Evolutionary conservation across 2,329 filamentous ascomycete genomes (phyloP).

Genomic region (Pestalotiopsis sp.): DNA sequence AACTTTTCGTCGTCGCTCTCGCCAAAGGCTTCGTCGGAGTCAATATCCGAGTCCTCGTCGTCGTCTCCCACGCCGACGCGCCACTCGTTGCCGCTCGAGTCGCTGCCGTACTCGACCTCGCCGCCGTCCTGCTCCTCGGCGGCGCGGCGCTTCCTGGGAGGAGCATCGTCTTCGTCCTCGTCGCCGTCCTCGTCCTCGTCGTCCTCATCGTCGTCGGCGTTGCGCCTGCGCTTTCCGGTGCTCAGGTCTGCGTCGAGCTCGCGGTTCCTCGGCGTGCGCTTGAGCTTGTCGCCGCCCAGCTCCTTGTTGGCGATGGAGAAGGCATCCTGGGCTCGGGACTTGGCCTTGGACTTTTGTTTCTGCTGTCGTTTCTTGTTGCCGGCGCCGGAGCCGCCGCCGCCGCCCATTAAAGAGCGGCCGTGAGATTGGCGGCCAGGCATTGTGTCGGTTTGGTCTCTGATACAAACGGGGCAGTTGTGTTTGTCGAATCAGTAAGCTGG

Average conservation of each 20-base stretch:
- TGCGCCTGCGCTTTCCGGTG: conserved; percentile 43
- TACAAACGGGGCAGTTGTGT: background rate
- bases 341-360: conserved; percentile 51
- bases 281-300: conserved; percentile 45
- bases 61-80: conserved; percentile 69
- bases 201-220: conserved; percentile 46
- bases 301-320: conserved; percentile 60
- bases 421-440: conserved; percentile 65
- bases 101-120: conserved; percentile 73
- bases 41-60: conserved; percentile 67
- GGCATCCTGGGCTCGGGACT: conserved; percentile 57
- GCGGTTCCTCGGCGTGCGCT: conserved; percentile 51
- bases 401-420: conserved; percentile 50
- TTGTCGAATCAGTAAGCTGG: background rate
- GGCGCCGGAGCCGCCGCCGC: conserved; percentile 30
- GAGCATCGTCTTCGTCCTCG: conserved; percentile 66
- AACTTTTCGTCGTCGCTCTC: conserved; percentile 87
- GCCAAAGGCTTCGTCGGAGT: conserved; percentile 80
- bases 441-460: conserved; percentile 15
- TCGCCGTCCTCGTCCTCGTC: conserved; percentile 64
- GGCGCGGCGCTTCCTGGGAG: conserved; percentile 43
- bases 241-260: conserved; percentile 47
- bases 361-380: conserved; percentile 35
- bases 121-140: conserved; percentile 49
- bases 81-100: conserved; percentile 87